Percentiles rank a stretch among this genome's conserved stretches.
Evolutionary conservation across 768 basidiomycete species (phyloP).

Genomic region (Leccinum aurantiacum): DNA sequence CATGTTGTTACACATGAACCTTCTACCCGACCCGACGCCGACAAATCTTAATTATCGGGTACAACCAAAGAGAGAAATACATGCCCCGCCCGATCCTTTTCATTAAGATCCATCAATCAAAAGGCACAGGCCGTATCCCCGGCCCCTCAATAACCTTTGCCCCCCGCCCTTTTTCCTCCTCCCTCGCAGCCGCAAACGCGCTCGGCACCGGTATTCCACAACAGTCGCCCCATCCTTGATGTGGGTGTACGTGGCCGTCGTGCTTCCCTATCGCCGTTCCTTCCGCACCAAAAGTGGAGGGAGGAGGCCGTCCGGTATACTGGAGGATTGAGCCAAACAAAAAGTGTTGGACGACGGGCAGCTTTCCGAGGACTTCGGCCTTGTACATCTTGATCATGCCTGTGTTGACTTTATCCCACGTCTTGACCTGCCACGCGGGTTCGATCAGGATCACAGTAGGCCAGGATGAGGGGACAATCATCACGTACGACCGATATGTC

Average conservation of each 20-base stretch:
- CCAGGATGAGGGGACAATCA: neutral
- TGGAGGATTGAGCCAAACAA: constrained; percentile 82
- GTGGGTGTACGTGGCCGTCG: constrained; percentile 35
- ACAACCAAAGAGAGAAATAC: too few relatives aligned
- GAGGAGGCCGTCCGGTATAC: constrained; percentile 58
- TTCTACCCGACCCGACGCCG: too few relatives aligned
- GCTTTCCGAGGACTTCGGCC: constrained; percentile 92
- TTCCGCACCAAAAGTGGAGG: constrained; percentile 30
- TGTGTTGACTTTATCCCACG: constrained; percentile 94
- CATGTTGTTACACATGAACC: too few relatives aligned
- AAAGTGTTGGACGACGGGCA: constrained; percentile 96
- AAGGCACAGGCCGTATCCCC: constrained; percentile 75
- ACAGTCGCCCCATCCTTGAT: constrained; percentile 83
- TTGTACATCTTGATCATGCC: constrained; percentile 99
- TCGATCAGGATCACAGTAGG: neutral
- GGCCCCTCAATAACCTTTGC: constrained; percentile 50
- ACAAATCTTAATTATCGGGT: too few relatives aligned
- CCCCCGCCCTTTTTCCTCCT: constrained; percentile 35
- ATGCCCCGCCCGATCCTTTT: too few relatives aligned
- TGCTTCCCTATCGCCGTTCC: constrained; percentile 5
- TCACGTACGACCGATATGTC: constrained; percentile 81
- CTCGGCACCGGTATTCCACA: constrained; percentile 89
- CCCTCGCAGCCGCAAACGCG: constrained; percentile 67
- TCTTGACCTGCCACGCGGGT: constrained; percentile 56
- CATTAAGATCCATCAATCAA: constrained; percentile 50